Evolutionary conservation across 495 filamentous ascomycete species (phyloP), one percentile per base, ranked within the genome.

Genomic region (Aspergillus funiculosus): DNA sequence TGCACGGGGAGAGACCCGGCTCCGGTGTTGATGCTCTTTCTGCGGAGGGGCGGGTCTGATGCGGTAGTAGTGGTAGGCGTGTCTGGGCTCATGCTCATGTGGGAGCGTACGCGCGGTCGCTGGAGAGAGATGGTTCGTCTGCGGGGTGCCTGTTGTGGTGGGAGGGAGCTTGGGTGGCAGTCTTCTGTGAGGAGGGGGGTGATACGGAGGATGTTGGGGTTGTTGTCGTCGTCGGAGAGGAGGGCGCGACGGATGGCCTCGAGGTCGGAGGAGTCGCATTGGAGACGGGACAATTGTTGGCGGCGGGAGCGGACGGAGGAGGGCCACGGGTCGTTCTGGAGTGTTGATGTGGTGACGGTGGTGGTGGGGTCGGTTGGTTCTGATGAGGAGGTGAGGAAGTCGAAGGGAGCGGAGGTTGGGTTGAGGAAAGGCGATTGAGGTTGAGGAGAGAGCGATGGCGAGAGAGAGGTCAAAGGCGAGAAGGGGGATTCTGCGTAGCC

Each of bases 91-190:
- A 45, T 34, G 7, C 24, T 46, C n/a, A 45, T 34, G 2, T 41
- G 42, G 6, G 50, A 45, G 3, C 55, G 51, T n/a, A 66, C 61
- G 7, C 66, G 58, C 21, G 56, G 60, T 4, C 66, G 46, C 15
- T 61, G 52, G 18, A 59, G 31, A 15, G 57, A 57, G 17, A 54
- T 18, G 22, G 64, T 53, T 31, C 60, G 40, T 29, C 61, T 45
- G 7, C 62, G 57, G 8, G 66, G 63, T 3, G 63, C 67, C 6
- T 57, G 48, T 25, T 64, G 58, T 18, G 61, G 64, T 5, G 70
- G 67, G 10, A 73, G 51, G 15, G 65, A 69, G 38, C 67, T 72
- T 6, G 70, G 70, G 43, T 73, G 70, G 49, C 67, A 72, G 29
- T 66, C 63, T 22, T 71, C 67, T 36, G 59, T 56, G 18, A 35